Percentiles rank a stretch among this genome's conserved stretches.
These are phyloP conservation scores for Oryza meyeriana DNA, from an alignment of 176 grass and related monocot genomes.

Conservation along the genomic window DNA sequence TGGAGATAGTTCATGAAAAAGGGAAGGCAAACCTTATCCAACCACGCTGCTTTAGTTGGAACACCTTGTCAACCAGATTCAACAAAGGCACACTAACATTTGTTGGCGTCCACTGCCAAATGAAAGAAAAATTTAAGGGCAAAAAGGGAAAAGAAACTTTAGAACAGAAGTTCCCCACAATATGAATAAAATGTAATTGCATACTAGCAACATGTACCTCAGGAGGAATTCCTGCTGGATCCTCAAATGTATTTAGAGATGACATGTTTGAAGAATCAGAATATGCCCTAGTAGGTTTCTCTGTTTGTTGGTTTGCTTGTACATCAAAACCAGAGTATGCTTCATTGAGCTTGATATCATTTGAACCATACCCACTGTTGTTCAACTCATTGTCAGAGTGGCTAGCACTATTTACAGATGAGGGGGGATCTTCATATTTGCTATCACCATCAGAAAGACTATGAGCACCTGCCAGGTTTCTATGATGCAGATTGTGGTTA, in stretches of 20 bases:
- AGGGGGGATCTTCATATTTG: constrained; percentile 55
- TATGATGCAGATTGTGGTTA: constrained; percentile 45
- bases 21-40: constrained; percentile 73
- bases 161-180: background rate
- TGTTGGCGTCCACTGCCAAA: constrained; percentile 85
- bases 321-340: constrained; percentile 34
- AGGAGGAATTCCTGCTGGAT: constrained; percentile 69
- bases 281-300: constrained; percentile 37
- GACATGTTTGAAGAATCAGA: constrained; percentile 55
- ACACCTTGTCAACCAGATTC: constrained; percentile 94
- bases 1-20: constrained; percentile 27
- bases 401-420: constrained; percentile 57
- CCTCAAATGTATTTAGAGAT: constrained; percentile 53
- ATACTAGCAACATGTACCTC: constrained; percentile 52
- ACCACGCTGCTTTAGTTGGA: constrained; percentile 86
- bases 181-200: constrained; percentile 21
- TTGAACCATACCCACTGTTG: constrained; percentile 58
- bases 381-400: constrained; percentile 89
- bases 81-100: constrained; percentile 89
- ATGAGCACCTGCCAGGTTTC: constrained; percentile 48
- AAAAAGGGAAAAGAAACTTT: background rate
- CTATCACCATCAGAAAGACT: constrained; percentile 90
- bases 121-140: constrained; percentile 19
- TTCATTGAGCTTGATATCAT: constrained; percentile 45
- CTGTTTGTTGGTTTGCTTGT: constrained; percentile 39